Evolutionary conservation across 2,329 filamentous ascomycete species (phyloP).

Genomic region (Pseudofabraea citricarpa): DNA sequence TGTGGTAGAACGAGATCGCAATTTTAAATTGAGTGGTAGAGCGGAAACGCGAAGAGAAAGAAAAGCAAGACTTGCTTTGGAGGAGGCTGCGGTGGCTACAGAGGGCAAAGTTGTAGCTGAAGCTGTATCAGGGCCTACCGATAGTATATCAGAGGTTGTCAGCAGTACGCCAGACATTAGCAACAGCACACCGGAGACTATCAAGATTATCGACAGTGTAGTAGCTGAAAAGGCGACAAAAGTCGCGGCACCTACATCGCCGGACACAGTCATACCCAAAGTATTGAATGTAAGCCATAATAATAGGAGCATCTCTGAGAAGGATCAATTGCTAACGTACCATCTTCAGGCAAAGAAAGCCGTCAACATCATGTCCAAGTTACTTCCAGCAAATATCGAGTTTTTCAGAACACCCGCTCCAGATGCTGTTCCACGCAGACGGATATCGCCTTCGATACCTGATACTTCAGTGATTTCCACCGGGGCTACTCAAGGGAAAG

Average conservation of each 20-base stretch:
- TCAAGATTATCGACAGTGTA: no score
- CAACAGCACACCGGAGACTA: no score
- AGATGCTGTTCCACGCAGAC: conserved; percentile 33
- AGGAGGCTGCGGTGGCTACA: no score
- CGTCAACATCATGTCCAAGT: conserved; percentile 14
- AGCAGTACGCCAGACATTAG: no score
- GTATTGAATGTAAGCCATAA: no score
- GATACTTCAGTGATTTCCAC: conserved; percentile 20
- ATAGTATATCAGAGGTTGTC: no score
- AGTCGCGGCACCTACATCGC: conserved; percentile 1
- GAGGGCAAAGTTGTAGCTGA: neutral
- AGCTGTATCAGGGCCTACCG: no score
- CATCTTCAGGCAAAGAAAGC: conserved; percentile 23
- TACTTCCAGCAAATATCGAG: conserved; percentile 22
- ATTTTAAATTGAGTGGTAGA: conserved; percentile 26
- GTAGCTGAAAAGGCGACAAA: conserved; percentile 5
- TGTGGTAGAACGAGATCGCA: conserved; percentile 38
- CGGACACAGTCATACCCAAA: conserved; percentile 12
- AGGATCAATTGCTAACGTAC: no score
- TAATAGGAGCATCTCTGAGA: no score
- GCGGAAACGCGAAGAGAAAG: conserved; percentile 6
- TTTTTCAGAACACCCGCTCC: conserved; percentile 25
- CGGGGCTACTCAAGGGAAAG: conserved; percentile 30
- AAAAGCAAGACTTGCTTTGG: neutral
- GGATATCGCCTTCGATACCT: conserved; percentile 23